Base-by-base conservation (phyloP, 306 rosid genomes). In the Cucurbita moschata region DNA sequence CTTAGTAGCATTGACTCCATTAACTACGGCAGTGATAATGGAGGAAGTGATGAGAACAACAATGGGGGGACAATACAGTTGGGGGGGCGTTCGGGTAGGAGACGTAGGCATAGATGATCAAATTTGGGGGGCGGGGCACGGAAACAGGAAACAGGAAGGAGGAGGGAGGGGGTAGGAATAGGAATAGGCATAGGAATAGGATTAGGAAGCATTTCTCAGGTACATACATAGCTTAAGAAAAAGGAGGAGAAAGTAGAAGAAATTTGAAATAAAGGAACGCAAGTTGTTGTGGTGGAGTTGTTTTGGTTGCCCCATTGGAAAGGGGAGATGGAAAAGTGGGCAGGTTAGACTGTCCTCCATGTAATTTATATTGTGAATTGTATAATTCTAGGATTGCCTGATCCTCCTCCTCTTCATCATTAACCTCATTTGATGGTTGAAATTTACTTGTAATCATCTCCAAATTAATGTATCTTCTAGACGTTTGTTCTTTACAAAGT, bases 31-130 rank as follows among this genome's bases (percentile, higher is more conserved):
- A 82, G 80, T 4, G 79, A 75, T 14, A 70, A 73, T 30, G 81
- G 43, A 8, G 83, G 74, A 57, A 61, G 38, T 54, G 87, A 77
- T 23, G 84, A 78, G 35, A 30, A 30, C 37, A 84, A 39, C 61
- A 73, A 73, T 65, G 86, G 72, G 7, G 88, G 89, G 12, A 76
- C 90, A 75, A 84, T 84, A 77, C 75, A 89, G 47, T 74, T 88
- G 79, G 90, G 85, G 79, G 90, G 85, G 42, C 96, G 96, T 11
- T 88, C 99, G 0, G 86, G 91, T 35, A 84, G 99, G 86, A 91
- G 99, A 78, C 91, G 86, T 2, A 87, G 90, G 63, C 7, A 76
- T 46, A 43, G 80, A 38, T 82, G 74, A 88, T 61, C 72, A 70
- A 49, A 44, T 64, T 66, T 40, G 55, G 4, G 35, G 35, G 35